Evolutionary conservation across 2,329 filamentous ascomycete species (phyloP).

Genomic region (Lachnellula hyalina): DNA sequence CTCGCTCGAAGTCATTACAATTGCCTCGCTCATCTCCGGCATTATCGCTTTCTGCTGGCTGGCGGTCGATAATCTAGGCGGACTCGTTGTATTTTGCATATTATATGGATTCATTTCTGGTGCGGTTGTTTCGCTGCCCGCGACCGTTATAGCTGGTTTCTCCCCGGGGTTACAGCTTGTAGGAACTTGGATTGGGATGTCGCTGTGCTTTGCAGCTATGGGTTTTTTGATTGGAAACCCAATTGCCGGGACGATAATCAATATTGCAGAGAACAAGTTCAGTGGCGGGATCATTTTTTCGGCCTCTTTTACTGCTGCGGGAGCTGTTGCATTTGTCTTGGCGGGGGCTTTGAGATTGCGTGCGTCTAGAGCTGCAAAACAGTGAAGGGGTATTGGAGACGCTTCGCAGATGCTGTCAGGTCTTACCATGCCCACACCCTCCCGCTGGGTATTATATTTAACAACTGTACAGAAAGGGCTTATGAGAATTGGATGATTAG

Average conservation of each 20-base stretch:
- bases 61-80: conserved; percentile 47
- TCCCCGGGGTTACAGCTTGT: conserved; percentile 41
- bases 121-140: conserved; percentile 54
- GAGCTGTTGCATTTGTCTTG: neutral
- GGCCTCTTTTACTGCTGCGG: conserved; percentile 25
- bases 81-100: conserved; percentile 55
- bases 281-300: conserved; percentile 53
- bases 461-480: too few relatives aligned
- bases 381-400: neutral
- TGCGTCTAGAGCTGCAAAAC: neutral
- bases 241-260: conserved; percentile 56
- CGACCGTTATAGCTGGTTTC: conserved; percentile 45
- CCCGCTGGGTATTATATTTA: too few relatives aligned
- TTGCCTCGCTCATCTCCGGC: conserved; percentile 36
- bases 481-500: too few relatives aligned
- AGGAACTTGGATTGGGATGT: conserved; percentile 28
- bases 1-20: conserved; percentile 45
- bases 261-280: conserved; percentile 39
- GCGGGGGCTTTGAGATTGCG: neutral
- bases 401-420: too few relatives aligned
- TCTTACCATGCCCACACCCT: too few relatives aligned
- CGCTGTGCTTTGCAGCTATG: conserved; percentile 36
- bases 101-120: conserved; percentile 64
- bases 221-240: conserved; percentile 57
- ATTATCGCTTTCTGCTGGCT: conserved; percentile 37